phyloP scores from a whole-genome alignment of 2,329 filamentous ascomycete species.

The Colletotrichum cuscutae region DNA sequence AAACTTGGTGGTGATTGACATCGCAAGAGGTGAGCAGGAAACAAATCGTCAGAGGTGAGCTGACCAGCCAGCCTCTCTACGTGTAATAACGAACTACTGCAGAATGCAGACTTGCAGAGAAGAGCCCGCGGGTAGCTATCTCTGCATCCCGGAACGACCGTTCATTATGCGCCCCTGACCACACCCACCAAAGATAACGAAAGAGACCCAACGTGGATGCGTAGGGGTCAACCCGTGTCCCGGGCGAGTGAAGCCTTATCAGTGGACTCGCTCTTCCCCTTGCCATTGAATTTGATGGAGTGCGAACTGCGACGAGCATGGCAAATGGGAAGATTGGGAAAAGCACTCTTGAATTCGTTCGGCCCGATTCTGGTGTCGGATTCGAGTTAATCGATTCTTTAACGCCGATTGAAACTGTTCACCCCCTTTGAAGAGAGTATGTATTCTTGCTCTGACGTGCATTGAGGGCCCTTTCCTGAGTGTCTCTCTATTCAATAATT shows the following conservation, averaged over 20 bases:
- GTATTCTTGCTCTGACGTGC: no score
- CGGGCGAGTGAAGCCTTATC: neutral
- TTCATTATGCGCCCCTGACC: conserved; percentile 1
- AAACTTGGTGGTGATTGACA: neutral
- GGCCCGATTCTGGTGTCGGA: neutral
- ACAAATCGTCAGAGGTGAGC: neutral
- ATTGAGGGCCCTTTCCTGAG: no score
- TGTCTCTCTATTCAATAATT: no score
- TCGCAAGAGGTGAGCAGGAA: neutral
- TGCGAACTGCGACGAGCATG: neutral
- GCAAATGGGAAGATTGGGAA: neutral
- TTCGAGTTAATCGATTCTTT: neutral
- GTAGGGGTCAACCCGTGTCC: neutral
- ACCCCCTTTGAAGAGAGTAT: no score
- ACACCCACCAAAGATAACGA: conserved; percentile 6
- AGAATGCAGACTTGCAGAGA: neutral
- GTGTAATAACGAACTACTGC: neutral
- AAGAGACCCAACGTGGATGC: neutral
- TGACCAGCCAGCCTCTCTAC: neutral
- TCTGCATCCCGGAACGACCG: neutral
- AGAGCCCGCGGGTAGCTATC: neutral
- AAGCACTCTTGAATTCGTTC: neutral
- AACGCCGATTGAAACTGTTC: neutral
- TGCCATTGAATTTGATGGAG: neutral
- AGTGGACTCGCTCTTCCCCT: neutral